phyloP scores from a whole-genome alignment of 306 rosid genomes.

The Cicer chorassanicum region DNA sequence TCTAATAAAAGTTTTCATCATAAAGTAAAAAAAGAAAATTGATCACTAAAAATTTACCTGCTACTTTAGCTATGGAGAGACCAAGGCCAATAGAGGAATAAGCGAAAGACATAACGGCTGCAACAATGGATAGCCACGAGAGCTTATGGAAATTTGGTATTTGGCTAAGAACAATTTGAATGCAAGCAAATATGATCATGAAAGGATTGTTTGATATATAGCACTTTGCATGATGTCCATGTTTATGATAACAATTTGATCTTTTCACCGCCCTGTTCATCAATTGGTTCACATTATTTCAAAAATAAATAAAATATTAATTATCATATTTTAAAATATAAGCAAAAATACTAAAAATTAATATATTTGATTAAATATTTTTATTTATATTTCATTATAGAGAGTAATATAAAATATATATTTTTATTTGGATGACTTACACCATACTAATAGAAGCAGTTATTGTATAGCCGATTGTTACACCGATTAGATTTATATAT shows the following conservation, averaged over 20 bases:
- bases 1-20: no score
- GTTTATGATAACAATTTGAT: conserved; percentile 85
- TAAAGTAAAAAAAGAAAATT: no score
- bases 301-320: not conserved
- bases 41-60: conserved; percentile 43
- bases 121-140: conserved; percentile 90
- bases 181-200: conserved; percentile 75
- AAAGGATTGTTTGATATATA: conserved; percentile 64
- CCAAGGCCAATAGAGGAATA: conserved; percentile 92
- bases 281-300: not conserved
- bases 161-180: conserved; percentile 82
- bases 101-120: conserved; percentile 98
- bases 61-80: conserved; percentile 76
- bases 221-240: conserved; percentile 73
- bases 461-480: conserved; percentile 90
- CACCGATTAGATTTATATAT: conserved; percentile 79
- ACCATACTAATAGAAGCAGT: conserved; percentile 97
- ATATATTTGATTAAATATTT: no score
- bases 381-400: no score
- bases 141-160: conserved; percentile 86
- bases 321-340: not conserved
- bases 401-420: not conserved
- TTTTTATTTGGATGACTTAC: conserved; percentile 54
- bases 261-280: conserved; percentile 77
- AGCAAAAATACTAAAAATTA: no score